Base-by-base conservation (phyloP, 257 asterid species). In the Solanum tarijense region DNA sequence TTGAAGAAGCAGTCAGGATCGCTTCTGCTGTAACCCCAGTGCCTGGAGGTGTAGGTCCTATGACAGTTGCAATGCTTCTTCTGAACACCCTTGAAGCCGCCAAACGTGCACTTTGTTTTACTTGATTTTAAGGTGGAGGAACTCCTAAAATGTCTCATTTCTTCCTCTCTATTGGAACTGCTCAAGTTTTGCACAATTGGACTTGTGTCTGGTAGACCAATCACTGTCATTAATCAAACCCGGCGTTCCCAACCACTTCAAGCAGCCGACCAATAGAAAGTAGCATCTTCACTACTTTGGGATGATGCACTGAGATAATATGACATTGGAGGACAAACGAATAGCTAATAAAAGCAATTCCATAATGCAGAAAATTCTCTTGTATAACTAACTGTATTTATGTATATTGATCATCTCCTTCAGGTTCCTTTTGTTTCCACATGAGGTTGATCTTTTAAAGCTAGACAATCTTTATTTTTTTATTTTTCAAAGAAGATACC, bases 11-110 rank as follows among this genome's bases (percentile, higher is more conserved):
- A 84, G 88, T 79, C 43, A 86, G 66, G 84, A 88, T 90, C 86
- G 98, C 98, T 87, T 96, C 98, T 25, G 96, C 96, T 31, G 88
- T 96, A 68, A 94, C 98, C 75, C 99, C 98, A 31, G 98, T 96
- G 86, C 98, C 99, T 12, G 99, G 98, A 91, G 98, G 98, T 84
- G 99, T 95, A 65, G 99, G 98, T 68, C 98, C 98, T 31, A 92
- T 95, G 96, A 96, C 99, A 36, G 98, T 95, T 82, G 97, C 99
- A 52, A 96, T 96, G 98, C 93, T 96, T 89, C 98, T 94, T 72
- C 89, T 84, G 68, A 96, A 94, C 93, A 95, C 98, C 46, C 94
- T 95, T 68, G 94, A 92, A 71, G 92, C 99, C 3, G 98, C 98
- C 10, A 95, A 92, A 83, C 98, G 95, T 23, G 89, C 93, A 13